Percentiles rank a stretch among this genome's conserved stretches.
Evolutionary conservation across 495 filamentous ascomycete genomes (phyloP).

Genomic region (Penicillium taxi): DNA sequence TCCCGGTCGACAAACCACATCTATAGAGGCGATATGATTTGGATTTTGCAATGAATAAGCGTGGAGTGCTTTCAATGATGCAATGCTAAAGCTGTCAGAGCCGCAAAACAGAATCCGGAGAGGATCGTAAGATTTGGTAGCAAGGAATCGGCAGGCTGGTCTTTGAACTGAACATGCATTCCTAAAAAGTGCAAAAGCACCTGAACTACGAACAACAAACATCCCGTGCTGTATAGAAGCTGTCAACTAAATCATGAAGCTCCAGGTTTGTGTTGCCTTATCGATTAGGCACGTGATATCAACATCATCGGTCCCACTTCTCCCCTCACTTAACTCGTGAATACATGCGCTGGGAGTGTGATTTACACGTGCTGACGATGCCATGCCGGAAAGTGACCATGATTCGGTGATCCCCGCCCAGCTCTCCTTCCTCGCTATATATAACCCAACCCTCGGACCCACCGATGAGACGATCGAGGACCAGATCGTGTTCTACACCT

Average conservation of each 20-base stretch:
- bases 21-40: slow-evolving; percentile 64
- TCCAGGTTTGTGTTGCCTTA: slow-evolving; percentile 12
- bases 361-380: slow-evolving; percentile 15
- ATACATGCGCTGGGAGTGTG: slow-evolving; percentile 6
- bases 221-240: slow-evolving; percentile 8
- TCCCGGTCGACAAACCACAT: slow-evolving; percentile 74
- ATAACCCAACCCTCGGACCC: slow-evolving; percentile 81
- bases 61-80: slow-evolving; percentile 65
- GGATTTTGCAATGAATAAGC: slow-evolving; percentile 46
- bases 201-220: slow-evolving; percentile 16
- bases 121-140: slow-evolving; percentile 45
- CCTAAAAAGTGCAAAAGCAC: slow-evolving; percentile 19
- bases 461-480: slow-evolving; percentile 83
- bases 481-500: slow-evolving; percentile 87
- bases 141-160: slow-evolving; percentile 16
- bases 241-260: slow-evolving; percentile 5
- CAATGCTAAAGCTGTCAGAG: slow-evolving; percentile 84
- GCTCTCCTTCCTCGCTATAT: slow-evolving; percentile 83
- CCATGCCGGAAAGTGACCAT: slow-evolving; percentile 34
- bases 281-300: slow-evolving; percentile 40
- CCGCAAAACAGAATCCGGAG: slow-evolving; percentile 93
- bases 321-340: slow-evolving; percentile 1
- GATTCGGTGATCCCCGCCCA: slow-evolving; percentile 62
- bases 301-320: slow-evolving; percentile 18
- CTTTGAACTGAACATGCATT: slow-evolving; percentile 3